Percentiles rank a stretch among this genome's conserved stretches.
These are phyloP conservation scores for Chytriomyces sp. DNA, from an alignment of 192 early-diverging fungal genomes.

Conservation along the genomic window DNA sequence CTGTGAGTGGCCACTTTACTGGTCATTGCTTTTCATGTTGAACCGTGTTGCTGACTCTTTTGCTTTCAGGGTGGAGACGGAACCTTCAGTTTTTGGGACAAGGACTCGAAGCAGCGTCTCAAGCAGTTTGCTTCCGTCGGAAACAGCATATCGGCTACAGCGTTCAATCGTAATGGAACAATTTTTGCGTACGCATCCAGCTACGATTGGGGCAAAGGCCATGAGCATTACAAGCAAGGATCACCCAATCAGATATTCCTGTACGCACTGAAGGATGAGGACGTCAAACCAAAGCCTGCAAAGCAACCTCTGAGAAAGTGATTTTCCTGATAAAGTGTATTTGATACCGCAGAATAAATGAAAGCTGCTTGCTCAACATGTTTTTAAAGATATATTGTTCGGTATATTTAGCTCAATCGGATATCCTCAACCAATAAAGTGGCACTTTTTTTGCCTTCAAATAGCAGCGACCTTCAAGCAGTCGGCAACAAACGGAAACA, in stretches of 20 bases:
- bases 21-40: not conserved
- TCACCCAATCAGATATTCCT: conserved; percentile 79
- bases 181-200: conserved; percentile 92
- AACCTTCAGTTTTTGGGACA: conserved; percentile 92
- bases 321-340: not conserved
- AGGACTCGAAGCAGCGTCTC: conserved; percentile 84
- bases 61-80: conserved; percentile 68
- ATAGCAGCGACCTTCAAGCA: no score
- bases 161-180: conserved; percentile 81
- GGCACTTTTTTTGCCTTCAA: no score
- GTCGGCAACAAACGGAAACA: no score
- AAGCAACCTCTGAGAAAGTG: conserved; percentile 52
- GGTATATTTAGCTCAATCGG: no score
- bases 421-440: no score
- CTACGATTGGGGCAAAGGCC: conserved; percentile 74
- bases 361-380: not conserved
- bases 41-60: not conserved
- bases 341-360: not conserved
- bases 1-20: conserved; percentile 46
- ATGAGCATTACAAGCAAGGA: conserved; percentile 65
- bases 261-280: conserved; percentile 76
- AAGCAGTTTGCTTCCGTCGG: conserved; percentile 73
- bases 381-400: no score
- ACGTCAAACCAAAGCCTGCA: conserved; percentile 76
- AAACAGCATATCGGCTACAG: conserved; percentile 70